Conservation (phyloP, 345 rosid species). For the Lenwebbia sp. region DNA sequence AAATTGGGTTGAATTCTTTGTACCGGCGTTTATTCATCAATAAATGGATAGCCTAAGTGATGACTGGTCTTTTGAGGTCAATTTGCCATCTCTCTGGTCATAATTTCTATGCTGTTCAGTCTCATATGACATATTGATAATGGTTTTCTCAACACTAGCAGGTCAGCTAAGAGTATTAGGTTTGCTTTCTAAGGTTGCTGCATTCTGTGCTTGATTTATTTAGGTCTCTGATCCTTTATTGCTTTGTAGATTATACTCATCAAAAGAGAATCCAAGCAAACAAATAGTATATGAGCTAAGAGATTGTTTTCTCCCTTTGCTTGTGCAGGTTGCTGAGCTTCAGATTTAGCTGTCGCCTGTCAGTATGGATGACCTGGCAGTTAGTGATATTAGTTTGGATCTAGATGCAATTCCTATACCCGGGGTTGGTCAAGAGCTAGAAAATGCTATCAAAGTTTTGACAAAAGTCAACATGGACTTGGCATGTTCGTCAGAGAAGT, state of each 20-base stretch:
- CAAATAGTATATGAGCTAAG: neutral
- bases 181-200: neutral
- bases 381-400: neutral
- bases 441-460: constrained; percentile 26
- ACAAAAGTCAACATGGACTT: constrained; percentile 40
- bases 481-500: constrained; percentile 45
- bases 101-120: neutral
- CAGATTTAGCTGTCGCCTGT: neutral
- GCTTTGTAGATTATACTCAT: neutral
- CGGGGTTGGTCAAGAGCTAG: constrained; percentile 20
- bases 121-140: neutral
- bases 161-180: neutral
- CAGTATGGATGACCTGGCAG: neutral
- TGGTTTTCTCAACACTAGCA: neutral
- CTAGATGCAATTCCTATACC: neutral
- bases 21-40: neutral
- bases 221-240: neutral
- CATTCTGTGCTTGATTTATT: neutral
- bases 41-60: neutral
- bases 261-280: neutral
- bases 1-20: neutral
- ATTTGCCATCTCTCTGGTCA: neutral
- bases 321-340: neutral
- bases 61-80: neutral
- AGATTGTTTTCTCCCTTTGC: neutral